These are phyloP conservation scores for Blastobotrys apis DNA, from an alignment of 1,139 yeast species.

Conservation along the genomic window DNA sequence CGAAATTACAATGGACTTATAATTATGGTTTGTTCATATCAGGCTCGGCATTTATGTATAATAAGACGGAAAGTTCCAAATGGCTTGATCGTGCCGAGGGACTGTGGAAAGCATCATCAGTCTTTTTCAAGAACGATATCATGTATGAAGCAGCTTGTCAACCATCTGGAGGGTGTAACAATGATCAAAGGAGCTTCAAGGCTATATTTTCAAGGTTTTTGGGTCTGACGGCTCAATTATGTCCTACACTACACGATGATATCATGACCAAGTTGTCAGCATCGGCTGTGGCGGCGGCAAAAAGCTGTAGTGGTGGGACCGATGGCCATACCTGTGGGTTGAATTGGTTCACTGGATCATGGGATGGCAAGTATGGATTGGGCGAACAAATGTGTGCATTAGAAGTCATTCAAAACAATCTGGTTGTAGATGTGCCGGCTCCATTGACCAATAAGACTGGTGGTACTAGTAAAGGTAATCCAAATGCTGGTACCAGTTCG, in stretches of 20 bases:
- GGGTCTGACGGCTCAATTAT: constrained; percentile 68
- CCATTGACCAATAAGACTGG: constrained; percentile 46
- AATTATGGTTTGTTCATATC: constrained; percentile 76
- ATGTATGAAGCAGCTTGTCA: constrained; percentile 86
- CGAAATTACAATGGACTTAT: constrained; percentile 76
- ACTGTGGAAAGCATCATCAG: constrained; percentile 45
- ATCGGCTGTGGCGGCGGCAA: constrained; percentile 77
- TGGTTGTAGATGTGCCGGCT: constrained; percentile 55
- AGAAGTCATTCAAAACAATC: constrained; percentile 66
- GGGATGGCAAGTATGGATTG: constrained; percentile 81
- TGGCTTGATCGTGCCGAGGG: constrained; percentile 56
- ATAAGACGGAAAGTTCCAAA: constrained; percentile 57
- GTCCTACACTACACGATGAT: constrained; percentile 54
- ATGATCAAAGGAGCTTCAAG: constrained; percentile 86
- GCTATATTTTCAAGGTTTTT: constrained; percentile 75
- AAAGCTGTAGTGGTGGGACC: constrained; percentile 76
- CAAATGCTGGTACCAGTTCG: constrained; percentile 34
- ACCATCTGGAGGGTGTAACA: constrained; percentile 56
- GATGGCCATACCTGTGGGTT: constrained; percentile 91
- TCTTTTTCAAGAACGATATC: constrained; percentile 54
- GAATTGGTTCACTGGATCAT: constrained; percentile 64
- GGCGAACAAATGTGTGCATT: constrained; percentile 93
- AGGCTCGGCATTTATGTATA: constrained; percentile 81
- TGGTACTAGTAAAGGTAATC: constrained; percentile 44
- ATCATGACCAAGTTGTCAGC: constrained; percentile 51